phyloP scores from a whole-genome alignment of 2,329 filamentous ascomycete genomes.

The Hypoxylon sp. region DNA sequence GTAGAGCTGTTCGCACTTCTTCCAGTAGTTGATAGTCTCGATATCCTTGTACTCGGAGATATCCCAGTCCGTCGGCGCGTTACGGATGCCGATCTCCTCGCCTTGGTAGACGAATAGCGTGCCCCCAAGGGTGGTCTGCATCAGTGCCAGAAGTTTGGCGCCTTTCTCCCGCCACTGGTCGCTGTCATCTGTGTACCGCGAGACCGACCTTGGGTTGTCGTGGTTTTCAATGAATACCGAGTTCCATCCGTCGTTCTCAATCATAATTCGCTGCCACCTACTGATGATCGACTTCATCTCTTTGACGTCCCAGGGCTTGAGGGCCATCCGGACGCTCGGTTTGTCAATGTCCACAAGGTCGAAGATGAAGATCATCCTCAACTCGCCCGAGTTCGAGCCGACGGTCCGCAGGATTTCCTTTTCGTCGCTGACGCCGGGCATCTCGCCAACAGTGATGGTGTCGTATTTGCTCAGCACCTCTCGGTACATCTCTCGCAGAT shows the following conservation, averaged over 20 bases:
- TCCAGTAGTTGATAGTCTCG: slow-evolving; percentile 62
- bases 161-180: slow-evolving; percentile 61
- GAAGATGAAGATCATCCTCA: slow-evolving; percentile 78
- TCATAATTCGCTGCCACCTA: slow-evolving; percentile 60
- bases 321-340: slow-evolving; percentile 57
- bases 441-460: slow-evolving; percentile 78
- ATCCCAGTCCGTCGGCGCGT: slow-evolving; percentile 68
- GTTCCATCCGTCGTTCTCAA: slow-evolving; percentile 68
- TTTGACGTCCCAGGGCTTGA: slow-evolving; percentile 60
- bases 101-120: slow-evolving; percentile 76
- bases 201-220: slow-evolving; percentile 70
- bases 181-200: slow-evolving; percentile 64
- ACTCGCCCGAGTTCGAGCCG: slow-evolving; percentile 66
- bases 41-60: slow-evolving; percentile 70
- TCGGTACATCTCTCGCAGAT: slow-evolving; percentile 72
- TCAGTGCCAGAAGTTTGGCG: slow-evolving; percentile 69
- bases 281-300: slow-evolving; percentile 55
- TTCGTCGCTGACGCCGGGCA: slow-evolving; percentile 71
- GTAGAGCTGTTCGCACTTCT: slow-evolving; percentile 53
- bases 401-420: slow-evolving; percentile 70
- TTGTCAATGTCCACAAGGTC: slow-evolving; percentile 72
- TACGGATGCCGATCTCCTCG: slow-evolving; percentile 74
- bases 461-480: slow-evolving; percentile 69
- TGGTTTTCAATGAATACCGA: slow-evolving; percentile 75
- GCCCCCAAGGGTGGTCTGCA: slow-evolving; percentile 65